Base-by-base conservation (phyloP, 2,329 filamentous ascomycete genomes). In the Orbilia oligospora region DNA sequence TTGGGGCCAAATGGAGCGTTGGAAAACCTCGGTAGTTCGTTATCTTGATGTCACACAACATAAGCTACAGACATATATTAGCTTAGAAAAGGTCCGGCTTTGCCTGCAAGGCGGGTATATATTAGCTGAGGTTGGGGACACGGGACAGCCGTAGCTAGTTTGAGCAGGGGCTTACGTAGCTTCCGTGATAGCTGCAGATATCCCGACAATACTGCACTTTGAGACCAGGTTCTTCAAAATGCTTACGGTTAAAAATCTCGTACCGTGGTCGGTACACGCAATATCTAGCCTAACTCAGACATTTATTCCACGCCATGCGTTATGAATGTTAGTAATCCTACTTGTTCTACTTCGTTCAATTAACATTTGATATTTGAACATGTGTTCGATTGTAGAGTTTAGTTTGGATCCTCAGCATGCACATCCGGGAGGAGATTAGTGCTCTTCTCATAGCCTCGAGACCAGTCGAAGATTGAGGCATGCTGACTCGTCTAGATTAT, bases 11-110 rank as follows among this genome's bases (percentile, higher is more conserved):
- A 6, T 30, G 8, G 61, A 38, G 66, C 61, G 53, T 70, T 70
- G 41, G 44, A 44, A 55, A 36, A 41, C 12, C 8, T 63, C 53
- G 67, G 67, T 71, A 70, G 67, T 71, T 71, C 38, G n/a, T 53
- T 53, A 44, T 20, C 9, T 63, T 49, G 53, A 70, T 70, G 67
- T 71, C 67, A 53, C 67, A 71, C 67, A 48, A 58, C 67, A 71
- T 46, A 41, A 69, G 63, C 66, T n/a, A 20, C 6, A 30, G 27
- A 30, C n/a, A n/a, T n/a, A n/a, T n/a, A n/a, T n/a, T n/a, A n/a
- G n/a, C n/a, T 30, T 30, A 6, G 41, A 24, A 36, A 51, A 30
- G n/a, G 16, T 18, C 55, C 27, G 44, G 51, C 48, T 51, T 41
- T 14, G 30, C 30, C 36, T 58, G 66, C 66, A 36, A 51, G 51